phyloP scores from a whole-genome alignment of 2,329 filamentous ascomycete genomes.

The Hymenotorrendiella dingleyae region DNA sequence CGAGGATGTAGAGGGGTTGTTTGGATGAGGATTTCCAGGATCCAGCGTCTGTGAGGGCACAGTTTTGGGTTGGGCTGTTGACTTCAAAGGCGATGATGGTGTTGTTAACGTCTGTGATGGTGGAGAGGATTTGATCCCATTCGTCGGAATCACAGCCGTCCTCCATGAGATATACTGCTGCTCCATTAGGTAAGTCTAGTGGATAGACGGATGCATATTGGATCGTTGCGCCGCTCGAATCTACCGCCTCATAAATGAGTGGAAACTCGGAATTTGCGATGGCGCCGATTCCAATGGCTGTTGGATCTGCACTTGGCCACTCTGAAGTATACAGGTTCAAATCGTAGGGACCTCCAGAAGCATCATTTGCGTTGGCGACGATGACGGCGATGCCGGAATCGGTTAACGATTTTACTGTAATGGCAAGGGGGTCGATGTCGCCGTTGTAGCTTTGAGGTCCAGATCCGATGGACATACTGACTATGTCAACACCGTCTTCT shows the following conservation, averaged over 20 bases:
- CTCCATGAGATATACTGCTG: slow-evolving; percentile 10
- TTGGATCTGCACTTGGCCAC: slow-evolving; percentile 12
- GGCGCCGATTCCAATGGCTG: slow-evolving; percentile 16
- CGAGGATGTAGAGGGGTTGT: slow-evolving; percentile 12
- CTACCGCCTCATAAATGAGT: slow-evolving; percentile 13
- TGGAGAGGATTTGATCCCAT: slow-evolving; percentile 9
- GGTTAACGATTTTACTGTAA: slow-evolving; percentile 5
- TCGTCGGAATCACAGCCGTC: slow-evolving; percentile 8
- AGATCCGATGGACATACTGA: slow-evolving; percentile 22
- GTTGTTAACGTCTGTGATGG: slow-evolving; percentile 8
- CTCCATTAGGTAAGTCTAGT: slow-evolving; percentile 6
- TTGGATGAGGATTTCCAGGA: not conserved
- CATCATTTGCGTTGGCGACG: slow-evolving; percentile 16
- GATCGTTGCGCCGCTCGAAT: slow-evolving; percentile 9
- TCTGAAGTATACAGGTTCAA: slow-evolving; percentile 11
- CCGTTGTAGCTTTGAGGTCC: slow-evolving; percentile 5
- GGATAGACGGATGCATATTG: slow-evolving; percentile 19
- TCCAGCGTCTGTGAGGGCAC: no score
- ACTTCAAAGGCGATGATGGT: slow-evolving; percentile 20
- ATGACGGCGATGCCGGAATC: slow-evolving; percentile 10
- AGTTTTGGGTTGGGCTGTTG: no score
- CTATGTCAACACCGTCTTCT: slow-evolving; percentile 19
- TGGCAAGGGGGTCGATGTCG: slow-evolving; percentile 8
- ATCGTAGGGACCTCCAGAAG: not conserved
- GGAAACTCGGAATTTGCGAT: slow-evolving; percentile 17